Conservation (phyloP, 2,329 filamentous ascomycete species). For the Metarhizium humberi region DNA sequence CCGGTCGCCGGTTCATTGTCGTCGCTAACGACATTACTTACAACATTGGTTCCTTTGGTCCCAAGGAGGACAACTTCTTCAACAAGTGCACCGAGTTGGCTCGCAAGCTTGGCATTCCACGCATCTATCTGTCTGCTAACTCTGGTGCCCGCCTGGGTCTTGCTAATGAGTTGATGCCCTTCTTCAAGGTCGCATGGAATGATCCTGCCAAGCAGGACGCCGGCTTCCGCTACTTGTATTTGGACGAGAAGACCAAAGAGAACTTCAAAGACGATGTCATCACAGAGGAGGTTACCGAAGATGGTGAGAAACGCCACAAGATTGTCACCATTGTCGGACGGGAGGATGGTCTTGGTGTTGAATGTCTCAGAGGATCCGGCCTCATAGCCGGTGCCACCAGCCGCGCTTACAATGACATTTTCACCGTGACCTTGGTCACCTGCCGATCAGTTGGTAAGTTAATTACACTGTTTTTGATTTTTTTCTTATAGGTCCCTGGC, state of each 20-base stretch:
- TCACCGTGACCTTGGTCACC: slow-evolving; percentile 94
- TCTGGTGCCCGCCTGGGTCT: slow-evolving; percentile 96
- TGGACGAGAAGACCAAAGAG: slow-evolving; percentile 78
- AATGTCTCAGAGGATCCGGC: slow-evolving; percentile 94
- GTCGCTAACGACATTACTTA: slow-evolving; percentile 99
- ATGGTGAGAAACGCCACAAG: slow-evolving; percentile 85
- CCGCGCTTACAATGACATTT: slow-evolving; percentile 96
- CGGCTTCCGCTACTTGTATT: slow-evolving; percentile 95
- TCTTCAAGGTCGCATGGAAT: slow-evolving; percentile 97
- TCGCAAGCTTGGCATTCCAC: slow-evolving; percentile 85
- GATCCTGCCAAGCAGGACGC: slow-evolving; percentile 68
- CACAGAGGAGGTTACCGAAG: slow-evolving; percentile 77
- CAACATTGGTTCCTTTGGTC: slow-evolving; percentile 97
- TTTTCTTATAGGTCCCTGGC: too few species aligned
- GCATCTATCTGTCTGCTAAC: slow-evolving; percentile 97
- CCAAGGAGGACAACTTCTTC: slow-evolving; percentile 96
- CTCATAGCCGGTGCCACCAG: slow-evolving; percentile 97
- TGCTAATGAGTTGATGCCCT: slow-evolving; percentile 91
- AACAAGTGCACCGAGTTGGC: slow-evolving; percentile 97
- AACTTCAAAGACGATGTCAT: slow-evolving; percentile 67
- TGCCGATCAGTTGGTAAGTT: slow-evolving; percentile 85
- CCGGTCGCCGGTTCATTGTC: slow-evolving; percentile 85
- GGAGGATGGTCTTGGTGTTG: slow-evolving; percentile 94
- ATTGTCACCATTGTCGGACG: slow-evolving; percentile 88
- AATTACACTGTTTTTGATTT: neutral